Evolutionary conservation across 108 stramenopile genomes (phyloP), one percentile per base, ranked within the genome.

Genomic region (Cylindrotheca fusiformis): DNA sequence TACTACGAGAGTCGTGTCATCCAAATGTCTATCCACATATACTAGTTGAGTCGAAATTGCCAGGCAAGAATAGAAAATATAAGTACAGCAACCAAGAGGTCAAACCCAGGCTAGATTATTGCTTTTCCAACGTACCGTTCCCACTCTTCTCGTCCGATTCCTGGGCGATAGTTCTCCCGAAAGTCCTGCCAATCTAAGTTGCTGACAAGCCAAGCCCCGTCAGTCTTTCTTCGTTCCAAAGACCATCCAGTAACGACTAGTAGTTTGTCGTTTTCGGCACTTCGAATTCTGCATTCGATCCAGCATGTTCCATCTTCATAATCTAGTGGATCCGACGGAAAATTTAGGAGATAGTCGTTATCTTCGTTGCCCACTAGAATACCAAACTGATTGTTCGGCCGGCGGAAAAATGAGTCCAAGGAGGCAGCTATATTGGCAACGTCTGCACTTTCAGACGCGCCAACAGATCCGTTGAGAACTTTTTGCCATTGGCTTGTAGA

Each of bases 121-220:
- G n/a, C n/a, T n/a, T n/a, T n/a, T n/a, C n/a, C n/a, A n/a, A 41
- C 36, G 36, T 41, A 41, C 36, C 81, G 55, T 58, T 81, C 83
- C 89, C 89, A 91, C 49, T 87, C 86, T 65, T 85, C 84, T 60
- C 89, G 58, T 18, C 89, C 86, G 33, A 91, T 77, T 8, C 89
- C 89, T 4, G 89, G 89, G 30, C 84, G 67, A 69, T 81, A 91
- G 18, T 69, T 48, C 1, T 81, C 81, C 29, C 90, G 72, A 64
- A 88, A 88, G 68, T 92, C 90, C 68, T 88, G 85, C 90, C 90
- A 92, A 60, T 92, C 90, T 2, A 92, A 63, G 19, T 75, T 66
- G 62, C 82, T 81, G 2, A 92, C 49, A 26, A 85, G 25, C 90
- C 90, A 92, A 26, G 68, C 71, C 25, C 82, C 82, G 60, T 83